phyloP scores from a whole-genome alignment of 805 yeast genomes.

The Metschnikowia lochheadii region DNA sequence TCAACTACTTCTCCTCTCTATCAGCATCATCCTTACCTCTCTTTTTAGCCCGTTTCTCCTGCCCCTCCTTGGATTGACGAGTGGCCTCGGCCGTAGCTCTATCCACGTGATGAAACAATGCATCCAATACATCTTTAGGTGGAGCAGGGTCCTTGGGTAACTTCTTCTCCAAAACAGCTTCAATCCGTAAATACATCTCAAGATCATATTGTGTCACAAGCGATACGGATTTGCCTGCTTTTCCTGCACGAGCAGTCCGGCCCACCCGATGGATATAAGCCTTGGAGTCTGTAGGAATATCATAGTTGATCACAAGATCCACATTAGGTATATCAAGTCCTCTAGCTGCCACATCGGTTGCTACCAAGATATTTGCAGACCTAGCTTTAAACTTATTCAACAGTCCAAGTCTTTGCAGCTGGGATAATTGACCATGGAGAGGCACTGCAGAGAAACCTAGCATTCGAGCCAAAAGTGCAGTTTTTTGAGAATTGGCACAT shows the following conservation, averaged over 20 bases:
- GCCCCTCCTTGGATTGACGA: slow-evolving; percentile 67
- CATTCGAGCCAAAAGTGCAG: slow-evolving; percentile 73
- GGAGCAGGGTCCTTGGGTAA: slow-evolving; percentile 76
- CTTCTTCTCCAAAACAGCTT: slow-evolving; percentile 77
- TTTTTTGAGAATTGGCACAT: slow-evolving; percentile 90
- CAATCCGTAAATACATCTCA: slow-evolving; percentile 83
- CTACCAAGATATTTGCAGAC: slow-evolving; percentile 62
- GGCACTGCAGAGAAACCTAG: slow-evolving; percentile 90
- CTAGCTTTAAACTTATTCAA: slow-evolving; percentile 76
- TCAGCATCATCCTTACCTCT: slow-evolving; percentile 38
- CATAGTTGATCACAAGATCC: slow-evolving; percentile 72
- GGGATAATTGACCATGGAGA: slow-evolving; percentile 86
- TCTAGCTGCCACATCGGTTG: slow-evolving; percentile 87
- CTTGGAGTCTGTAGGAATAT: slow-evolving; percentile 79
- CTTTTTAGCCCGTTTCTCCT: slow-evolving; percentile 35
- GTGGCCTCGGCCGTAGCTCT: slow-evolving; percentile 90
- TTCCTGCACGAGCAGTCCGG: slow-evolving; percentile 92
- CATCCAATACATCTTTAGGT: slow-evolving; percentile 69
- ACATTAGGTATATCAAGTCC: slow-evolving; percentile 82
- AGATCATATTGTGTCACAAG: slow-evolving; percentile 93
- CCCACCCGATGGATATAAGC: slow-evolving; percentile 88
- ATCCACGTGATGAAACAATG: slow-evolving; percentile 82
- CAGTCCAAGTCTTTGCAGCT: slow-evolving; percentile 79
- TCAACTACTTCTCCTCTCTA: slow-evolving; percentile 25
- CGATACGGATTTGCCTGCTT: slow-evolving; percentile 82